These are phyloP conservation scores for Penicillium sp. DNA, from an alignment of 2,329 filamentous ascomycete genomes.

Conservation along the genomic window DNA sequence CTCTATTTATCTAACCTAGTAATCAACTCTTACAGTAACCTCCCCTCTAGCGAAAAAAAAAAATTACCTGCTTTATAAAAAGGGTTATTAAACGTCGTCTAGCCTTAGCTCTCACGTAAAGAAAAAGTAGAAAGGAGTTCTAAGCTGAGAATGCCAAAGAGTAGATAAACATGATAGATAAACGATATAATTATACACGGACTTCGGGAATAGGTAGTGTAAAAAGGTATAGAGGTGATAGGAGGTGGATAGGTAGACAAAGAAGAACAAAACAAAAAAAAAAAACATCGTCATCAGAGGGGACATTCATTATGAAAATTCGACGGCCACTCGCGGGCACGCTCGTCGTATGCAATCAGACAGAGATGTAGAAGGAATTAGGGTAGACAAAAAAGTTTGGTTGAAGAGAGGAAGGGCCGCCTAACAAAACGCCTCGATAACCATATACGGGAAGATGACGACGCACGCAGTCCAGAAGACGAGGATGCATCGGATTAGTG, in stretches of 20 bases:
- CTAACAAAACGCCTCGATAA: conserved; percentile 63
- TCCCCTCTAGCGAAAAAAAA: no score
- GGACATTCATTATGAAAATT: neutral
- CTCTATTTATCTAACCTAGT: no score
- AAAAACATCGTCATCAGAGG: neutral
- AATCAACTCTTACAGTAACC: no score
- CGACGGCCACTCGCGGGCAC: neutral
- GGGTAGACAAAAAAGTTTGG: neutral
- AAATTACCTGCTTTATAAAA: no score
- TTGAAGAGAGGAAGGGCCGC: neutral
- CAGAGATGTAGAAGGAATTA: neutral
- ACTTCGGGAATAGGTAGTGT: neutral
- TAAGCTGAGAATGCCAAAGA: neutral
- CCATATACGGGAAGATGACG: conserved; percentile 83
- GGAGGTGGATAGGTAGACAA: neutral
- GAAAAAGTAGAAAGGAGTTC: neutral
- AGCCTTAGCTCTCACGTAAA: neutral
- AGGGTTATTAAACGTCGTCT: neutral
- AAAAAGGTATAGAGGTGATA: neutral
- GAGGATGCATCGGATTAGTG: conserved; percentile 67
- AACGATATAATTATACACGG: neutral
- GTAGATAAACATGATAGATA: neutral
- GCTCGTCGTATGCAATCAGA: neutral
- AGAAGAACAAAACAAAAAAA: neutral
- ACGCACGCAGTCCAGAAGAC: conserved; percentile 81